These are phyloP conservation scores for Manihot esculenta DNA, from an alignment of 441 rosid species.

Conservation along the genomic window DNA sequence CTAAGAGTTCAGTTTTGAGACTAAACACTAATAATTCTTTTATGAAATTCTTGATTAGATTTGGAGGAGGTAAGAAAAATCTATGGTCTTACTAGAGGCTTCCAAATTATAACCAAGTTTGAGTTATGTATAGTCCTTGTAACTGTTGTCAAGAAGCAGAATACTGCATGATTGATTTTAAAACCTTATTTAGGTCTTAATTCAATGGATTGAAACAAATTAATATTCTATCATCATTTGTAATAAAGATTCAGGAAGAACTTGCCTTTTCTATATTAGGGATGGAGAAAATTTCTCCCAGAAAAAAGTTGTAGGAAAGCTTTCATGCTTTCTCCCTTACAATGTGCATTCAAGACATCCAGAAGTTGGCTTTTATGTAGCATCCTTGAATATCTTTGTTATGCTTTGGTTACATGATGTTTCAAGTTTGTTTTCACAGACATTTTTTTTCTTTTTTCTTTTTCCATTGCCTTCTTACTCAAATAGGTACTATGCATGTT, in stretches of 20 bases:
- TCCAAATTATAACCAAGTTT: not conserved
- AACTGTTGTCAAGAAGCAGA: not conserved
- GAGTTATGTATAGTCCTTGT: not conserved
- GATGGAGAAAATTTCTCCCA: not conserved
- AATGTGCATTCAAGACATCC: not conserved
- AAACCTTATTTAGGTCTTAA: not conserved
- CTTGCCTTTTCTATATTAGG: not conserved
- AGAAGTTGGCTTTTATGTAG: not conserved
- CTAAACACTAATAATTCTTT: not conserved
- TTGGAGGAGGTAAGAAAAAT: not conserved
- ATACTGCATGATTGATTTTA: not conserved
- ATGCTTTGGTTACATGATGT: not conserved
- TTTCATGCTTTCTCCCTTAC: not conserved
- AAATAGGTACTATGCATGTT: conserved; percentile 19
- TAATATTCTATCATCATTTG: not conserved
- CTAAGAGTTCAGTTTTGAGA: not conserved
- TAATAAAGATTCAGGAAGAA: not conserved
- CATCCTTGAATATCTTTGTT: not conserved
- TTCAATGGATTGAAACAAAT: not conserved
- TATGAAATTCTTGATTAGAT: not conserved
- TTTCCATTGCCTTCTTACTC: conserved; percentile 9
- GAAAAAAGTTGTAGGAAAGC: not conserved
- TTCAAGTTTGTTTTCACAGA: conserved; percentile 1
- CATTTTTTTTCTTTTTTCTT: too few relatives aligned
- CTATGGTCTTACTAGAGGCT: not conserved